Conservation (phyloP, 768 basidiomycete species). For the Suillus subluteus region DNA sequence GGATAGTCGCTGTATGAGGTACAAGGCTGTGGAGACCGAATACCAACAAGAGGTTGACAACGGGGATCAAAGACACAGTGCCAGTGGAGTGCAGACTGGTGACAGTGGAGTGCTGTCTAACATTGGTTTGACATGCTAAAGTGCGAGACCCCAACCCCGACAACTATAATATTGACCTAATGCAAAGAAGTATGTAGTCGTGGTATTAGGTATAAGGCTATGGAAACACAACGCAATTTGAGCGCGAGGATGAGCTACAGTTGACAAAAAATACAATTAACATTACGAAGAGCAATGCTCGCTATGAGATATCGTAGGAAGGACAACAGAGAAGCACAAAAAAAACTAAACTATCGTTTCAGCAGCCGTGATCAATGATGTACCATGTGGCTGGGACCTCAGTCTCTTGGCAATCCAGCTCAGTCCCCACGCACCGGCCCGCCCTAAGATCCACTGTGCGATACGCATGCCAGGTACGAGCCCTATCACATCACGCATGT, state of each 20-base stretch:
- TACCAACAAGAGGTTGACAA: background rate
- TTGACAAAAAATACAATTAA: background rate
- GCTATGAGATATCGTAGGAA: background rate
- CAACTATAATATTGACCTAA: background rate
- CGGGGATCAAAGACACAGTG: background rate
- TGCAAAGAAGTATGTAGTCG: background rate
- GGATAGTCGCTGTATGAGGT: background rate
- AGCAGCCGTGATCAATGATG: background rate
- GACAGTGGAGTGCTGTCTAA: background rate
- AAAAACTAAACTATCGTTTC: background rate
- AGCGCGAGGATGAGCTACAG: background rate
- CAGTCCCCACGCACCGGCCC: slow-evolving; percentile 60
- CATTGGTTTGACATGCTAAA: background rate
- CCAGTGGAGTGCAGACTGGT: no score
- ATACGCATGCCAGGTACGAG: slow-evolving; percentile 70
- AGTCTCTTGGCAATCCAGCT: slow-evolving; percentile 35
- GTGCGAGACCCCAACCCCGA: background rate
- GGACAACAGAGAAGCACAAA: background rate
- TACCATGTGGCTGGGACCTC: background rate
- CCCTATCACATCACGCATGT: slow-evolving; percentile 75
- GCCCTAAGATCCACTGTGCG: slow-evolving; percentile 69
- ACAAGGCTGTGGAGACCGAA: background rate
- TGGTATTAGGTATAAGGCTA: slow-evolving; percentile 7
- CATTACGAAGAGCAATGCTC: background rate
- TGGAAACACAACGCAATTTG: background rate